Percentiles rank a stretch among this genome's conserved stretches.
Conservation (phyloP, 1,139 yeast species). For the Sugiyamaella xylanicola region DNA sequence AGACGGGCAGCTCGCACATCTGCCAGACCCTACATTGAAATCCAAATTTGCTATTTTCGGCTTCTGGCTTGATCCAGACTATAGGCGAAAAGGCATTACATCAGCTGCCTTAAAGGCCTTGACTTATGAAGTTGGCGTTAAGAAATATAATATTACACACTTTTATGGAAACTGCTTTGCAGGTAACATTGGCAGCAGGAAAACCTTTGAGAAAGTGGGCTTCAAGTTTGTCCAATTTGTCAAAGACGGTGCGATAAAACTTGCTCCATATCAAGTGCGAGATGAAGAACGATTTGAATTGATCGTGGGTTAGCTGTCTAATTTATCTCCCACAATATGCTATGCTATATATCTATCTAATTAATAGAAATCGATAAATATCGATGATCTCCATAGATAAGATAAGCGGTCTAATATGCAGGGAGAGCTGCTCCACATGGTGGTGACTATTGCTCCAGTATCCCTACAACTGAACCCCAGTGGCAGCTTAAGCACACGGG, state of each 20-base stretch:
- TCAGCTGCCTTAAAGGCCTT: constrained; percentile 25
- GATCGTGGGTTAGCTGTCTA: neutral
- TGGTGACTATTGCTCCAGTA: too few species aligned
- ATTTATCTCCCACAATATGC: too few species aligned
- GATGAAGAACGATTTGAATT: constrained; percentile 17
- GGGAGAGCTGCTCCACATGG: too few species aligned
- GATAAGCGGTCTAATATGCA: too few species aligned
- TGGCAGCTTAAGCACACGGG: too few species aligned
- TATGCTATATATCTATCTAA: too few species aligned
- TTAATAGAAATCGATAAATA: too few species aligned
- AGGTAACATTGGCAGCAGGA: constrained; percentile 29
- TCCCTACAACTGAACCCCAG: too few species aligned
- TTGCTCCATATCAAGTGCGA: constrained; percentile 13
- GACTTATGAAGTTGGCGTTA: constrained; percentile 26
- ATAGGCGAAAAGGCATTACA: constrained; percentile 30
- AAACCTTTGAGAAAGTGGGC: constrained; percentile 27
- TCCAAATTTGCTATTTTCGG: constrained; percentile 26
- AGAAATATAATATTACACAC: constrained; percentile 20
- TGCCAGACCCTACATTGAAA: constrained; percentile 17
- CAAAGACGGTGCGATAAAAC: constrained; percentile 21
- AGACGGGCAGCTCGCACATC: constrained; percentile 8
- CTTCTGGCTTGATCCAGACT: constrained; percentile 30
- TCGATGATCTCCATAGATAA: too few species aligned
- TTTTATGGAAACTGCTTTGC: constrained; percentile 28
- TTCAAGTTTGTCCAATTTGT: constrained; percentile 20